Evolutionary conservation across 257 asterid genomes (phyloP), one percentile per base, ranked within the genome.

Genomic region (Ballota nigra): DNA sequence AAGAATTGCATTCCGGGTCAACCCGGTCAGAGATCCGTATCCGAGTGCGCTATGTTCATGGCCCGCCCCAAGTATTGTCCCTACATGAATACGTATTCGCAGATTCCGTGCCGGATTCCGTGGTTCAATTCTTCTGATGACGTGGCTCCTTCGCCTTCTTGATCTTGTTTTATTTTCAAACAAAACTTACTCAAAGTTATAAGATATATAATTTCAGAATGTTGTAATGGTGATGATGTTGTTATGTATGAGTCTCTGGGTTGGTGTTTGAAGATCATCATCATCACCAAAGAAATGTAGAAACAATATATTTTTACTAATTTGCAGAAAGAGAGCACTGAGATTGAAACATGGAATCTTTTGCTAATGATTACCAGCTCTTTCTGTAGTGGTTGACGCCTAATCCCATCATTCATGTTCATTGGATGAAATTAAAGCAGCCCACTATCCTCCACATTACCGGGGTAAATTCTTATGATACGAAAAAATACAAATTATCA

Each of bases 1-100:
- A 74, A 51, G 26, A 91, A 91, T 26, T 91, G 96, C 66, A 80
- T 91, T 68, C 83, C 79, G 0, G 95, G 97, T 6, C 59, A 82
- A 67, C 83, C 92, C 43, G 69, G 72, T 20, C 96, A 91, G 75
- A 83, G 95, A 79, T 76, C 97, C 16, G 12, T 66, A 24, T 18
- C 5, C 8, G 92, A 91, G 41, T 89, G 97, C 52, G 77, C 75
- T 0, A 73, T 64, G 28, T 89, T 89, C 81, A 82, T 85, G 69
- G 80, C 83, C 0, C 72, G 52, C 6, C 87, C 87, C 15, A 79
- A 78, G 84, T 70, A 63, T 22, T 76, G 76, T 10, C 76, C 80
- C 0, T 70, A 78, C 16, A 28, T 53, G 43, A 58, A 77, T 9
- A 67, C 78, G 15, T 68, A 73, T 69, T 55, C 79, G 0, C 36